Evolutionary conservation across 352 stramenopile genomes (phyloP).

Genomic region (Phytophthora foliorum): DNA sequence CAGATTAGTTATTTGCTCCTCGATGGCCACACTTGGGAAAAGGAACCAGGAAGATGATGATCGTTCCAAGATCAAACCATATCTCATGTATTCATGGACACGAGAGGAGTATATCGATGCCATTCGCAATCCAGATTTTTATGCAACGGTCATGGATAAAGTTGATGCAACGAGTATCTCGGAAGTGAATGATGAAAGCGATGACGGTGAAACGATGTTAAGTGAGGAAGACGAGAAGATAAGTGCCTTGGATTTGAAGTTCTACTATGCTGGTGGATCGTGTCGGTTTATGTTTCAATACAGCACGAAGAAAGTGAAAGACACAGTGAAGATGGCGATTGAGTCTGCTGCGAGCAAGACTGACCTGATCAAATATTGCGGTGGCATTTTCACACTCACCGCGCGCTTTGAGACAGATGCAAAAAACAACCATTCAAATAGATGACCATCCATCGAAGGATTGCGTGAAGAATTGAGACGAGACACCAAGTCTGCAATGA

Average conservation of each 20-base stretch:
- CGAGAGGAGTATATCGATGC: constrained; percentile 21
- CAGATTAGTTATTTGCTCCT: background rate
- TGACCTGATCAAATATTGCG: constrained; percentile 7
- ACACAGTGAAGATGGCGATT: background rate
- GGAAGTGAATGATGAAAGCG: constrained; percentile 17
- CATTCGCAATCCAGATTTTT: constrained; percentile 9
- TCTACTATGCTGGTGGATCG: constrained; percentile 39
- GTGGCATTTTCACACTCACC: background rate
- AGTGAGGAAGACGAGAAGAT: constrained; percentile 14
- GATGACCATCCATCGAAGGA: background rate
- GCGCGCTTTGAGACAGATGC: background rate
- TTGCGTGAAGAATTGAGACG: too few relatives aligned
- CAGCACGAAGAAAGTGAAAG: constrained; percentile 12
- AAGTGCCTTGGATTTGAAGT: constrained; percentile 25
- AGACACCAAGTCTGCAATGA: too few relatives aligned
- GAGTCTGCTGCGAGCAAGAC: background rate
- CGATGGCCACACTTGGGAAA: constrained; percentile 8
- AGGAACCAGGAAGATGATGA: constrained; percentile 9
- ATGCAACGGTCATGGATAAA: background rate
- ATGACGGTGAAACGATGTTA: constrained; percentile 1
- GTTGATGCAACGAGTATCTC: constrained; percentile 21
- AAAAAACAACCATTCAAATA: background rate
- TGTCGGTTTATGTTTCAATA: constrained; percentile 40
- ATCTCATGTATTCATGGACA: constrained; percentile 26
- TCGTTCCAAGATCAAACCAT: background rate